Conservation (phyloP, 1,139 yeast species). For the Suhomyces coccinellae region DNA sequence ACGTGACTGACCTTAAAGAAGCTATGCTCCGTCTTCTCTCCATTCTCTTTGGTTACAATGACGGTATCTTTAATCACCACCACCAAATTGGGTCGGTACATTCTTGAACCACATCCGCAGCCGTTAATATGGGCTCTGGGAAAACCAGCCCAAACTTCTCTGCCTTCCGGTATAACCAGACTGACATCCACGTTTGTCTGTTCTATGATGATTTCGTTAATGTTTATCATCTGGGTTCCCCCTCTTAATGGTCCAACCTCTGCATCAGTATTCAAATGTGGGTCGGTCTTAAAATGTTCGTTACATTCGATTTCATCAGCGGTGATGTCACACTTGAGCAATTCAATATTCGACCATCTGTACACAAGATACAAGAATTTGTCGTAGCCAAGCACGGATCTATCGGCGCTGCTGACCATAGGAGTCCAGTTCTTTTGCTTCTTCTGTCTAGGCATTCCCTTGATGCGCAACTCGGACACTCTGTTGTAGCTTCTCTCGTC, state of each 20-base stretch:
- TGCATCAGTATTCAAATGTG: conserved; percentile 1
- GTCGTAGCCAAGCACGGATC: conserved; percentile 28
- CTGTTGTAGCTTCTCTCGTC: conserved; percentile 24
- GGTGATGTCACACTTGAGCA: conserved; percentile 28
- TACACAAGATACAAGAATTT: conserved; percentile 33
- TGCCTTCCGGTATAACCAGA: conserved; percentile 15
- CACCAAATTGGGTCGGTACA: conserved; percentile 31
- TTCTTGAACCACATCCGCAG: conserved; percentile 30
- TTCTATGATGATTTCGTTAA: conserved; percentile 16
- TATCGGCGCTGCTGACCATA: conserved; percentile 27
- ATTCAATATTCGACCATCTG: conserved; percentile 39
- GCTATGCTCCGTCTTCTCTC: neutral
- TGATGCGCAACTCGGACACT: conserved; percentile 30
- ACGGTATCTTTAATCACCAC: conserved; percentile 20
- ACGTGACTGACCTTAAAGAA: conserved; percentile 25
- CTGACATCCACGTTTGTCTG: conserved; percentile 4
- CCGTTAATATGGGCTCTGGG: conserved; percentile 27
- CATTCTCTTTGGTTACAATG: conserved; percentile 3
- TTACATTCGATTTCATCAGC: conserved; percentile 25
- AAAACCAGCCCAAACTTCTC: conserved; percentile 30
- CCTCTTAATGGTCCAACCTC: conserved; percentile 28
- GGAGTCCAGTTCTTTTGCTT: conserved; percentile 51
- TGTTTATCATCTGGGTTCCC: conserved; percentile 26
- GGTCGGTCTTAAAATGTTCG: conserved; percentile 21
- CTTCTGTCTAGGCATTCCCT: conserved; percentile 22